Percentiles rank a stretch among this genome's conserved stretches.
Evolutionary conservation across 768 basidiomycete genomes (phyloP).

Genomic region (Hygrophorus pudorinus): DNA sequence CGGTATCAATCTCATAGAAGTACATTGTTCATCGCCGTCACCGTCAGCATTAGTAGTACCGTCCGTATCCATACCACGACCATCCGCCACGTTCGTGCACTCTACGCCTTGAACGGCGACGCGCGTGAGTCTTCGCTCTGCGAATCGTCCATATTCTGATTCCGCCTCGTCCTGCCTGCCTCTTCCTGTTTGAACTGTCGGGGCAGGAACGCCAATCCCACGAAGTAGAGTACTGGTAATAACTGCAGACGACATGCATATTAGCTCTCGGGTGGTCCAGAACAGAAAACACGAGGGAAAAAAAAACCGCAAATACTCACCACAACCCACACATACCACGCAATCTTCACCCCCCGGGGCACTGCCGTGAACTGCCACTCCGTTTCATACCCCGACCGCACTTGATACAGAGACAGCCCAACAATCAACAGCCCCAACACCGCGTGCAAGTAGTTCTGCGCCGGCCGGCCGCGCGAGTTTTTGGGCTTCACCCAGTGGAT

Average conservation of each 20-base stretch:
- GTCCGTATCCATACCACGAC: too few relatives aligned
- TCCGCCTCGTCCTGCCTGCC: not conserved
- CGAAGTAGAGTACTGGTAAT: constrained; percentile 32
- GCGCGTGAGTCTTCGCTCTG: too few relatives aligned
- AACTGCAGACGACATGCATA: constrained; percentile 17
- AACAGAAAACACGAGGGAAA: too few relatives aligned
- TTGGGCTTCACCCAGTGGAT: constrained; percentile 46
- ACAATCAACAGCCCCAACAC: constrained; percentile 41
- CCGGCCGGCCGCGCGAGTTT: constrained; percentile 25
- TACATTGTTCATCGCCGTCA: too few relatives aligned
- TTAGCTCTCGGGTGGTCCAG: not conserved
- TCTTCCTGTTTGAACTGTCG: constrained; percentile 40
- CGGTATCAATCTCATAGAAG: too few relatives aligned
- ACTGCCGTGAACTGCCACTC: constrained; percentile 44
- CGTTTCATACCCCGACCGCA: constrained; percentile 30
- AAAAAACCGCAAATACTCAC: constrained; percentile 22
- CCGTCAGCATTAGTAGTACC: too few relatives aligned
- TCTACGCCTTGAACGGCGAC: too few relatives aligned
- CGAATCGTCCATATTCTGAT: too few relatives aligned
- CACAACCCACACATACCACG: constrained; percentile 41
- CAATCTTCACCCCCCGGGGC: constrained; percentile 26
- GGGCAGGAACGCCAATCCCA: constrained; percentile 33
- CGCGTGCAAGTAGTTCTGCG: constrained; percentile 51
- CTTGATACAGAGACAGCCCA: constrained; percentile 39
- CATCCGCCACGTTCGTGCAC: too few relatives aligned